Base-by-base conservation (phyloP, 306 rosid species). In the Corylus heterophylla region DNA sequence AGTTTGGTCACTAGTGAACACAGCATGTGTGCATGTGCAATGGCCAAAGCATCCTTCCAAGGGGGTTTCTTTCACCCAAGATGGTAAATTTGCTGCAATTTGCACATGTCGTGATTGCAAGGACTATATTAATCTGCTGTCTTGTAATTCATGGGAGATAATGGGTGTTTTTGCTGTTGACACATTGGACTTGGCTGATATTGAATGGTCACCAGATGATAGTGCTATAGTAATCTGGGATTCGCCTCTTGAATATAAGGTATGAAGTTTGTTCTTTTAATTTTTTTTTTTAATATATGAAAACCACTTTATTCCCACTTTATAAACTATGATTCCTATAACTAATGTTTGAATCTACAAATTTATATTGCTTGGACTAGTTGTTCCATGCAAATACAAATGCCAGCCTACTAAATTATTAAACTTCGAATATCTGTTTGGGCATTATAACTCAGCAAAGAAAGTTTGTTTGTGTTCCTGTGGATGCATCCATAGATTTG, bases 171-270 rank as follows among this genome's bases (percentile, higher is more conserved):
- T 92, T 81, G 85, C 98, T 17, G 94, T 95, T 69, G 98, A 92
- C 83, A 95, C 98, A 8, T 82, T 85, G 81, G 98, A 95, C 84
- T 88, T 95, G 90, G 96, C 94, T 75, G 98, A 95, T 80, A 78
- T 85, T 13, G 94, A 89, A 89, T 95, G 98, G 98, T 95, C 98
- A n/a, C 98, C 98, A 31, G 98, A 92, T 78, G 98, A 95, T 86
- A 95, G 98, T 83, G 86, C 98, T 73, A 85, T 95, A n/a, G 97
- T 95, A 76, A 81, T 92, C 55, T 95, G 98, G 98, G 98, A 95
- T 85, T 92, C 98, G 0, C 87, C 98, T 67, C 98, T 95, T 54
- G 98, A 95, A 44, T 95, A 92, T 83, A 95, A 95, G 98, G 98
- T 95, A 81, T 54, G 12, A 18, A 44, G 56, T 73, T 47, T 10